phyloP scores from a whole-genome alignment of 2,329 filamentous ascomycete genomes.

The Aspergillus sp. region DNA sequence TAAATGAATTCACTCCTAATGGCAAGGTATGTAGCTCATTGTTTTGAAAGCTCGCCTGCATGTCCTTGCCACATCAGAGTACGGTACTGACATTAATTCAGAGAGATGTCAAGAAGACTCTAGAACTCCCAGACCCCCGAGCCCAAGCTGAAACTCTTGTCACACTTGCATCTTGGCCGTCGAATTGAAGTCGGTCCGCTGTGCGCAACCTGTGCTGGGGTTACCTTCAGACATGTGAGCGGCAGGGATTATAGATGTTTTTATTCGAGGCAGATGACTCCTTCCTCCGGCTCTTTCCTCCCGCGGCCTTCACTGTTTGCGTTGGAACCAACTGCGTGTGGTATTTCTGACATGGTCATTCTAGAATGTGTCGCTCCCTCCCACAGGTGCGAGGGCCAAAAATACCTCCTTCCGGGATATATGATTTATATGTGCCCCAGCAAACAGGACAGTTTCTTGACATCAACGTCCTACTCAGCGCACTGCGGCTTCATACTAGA shows the following conservation, averaged over 20 bases:
- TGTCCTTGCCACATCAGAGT: no score
- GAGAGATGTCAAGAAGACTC: not conserved
- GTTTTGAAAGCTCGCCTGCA: no score
- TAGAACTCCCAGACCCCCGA: no score
- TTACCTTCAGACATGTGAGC: constrained; percentile 1
- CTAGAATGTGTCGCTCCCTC: not conserved
- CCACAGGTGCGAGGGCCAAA: not conserved
- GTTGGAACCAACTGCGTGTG: not conserved
- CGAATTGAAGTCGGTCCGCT: constrained; percentile 3
- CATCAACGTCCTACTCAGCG: constrained; percentile 1
- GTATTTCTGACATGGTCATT: not conserved
- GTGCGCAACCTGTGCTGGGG: constrained; percentile 5
- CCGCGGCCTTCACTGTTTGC: not conserved
- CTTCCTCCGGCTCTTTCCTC: not conserved
- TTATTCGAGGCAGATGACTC: not conserved
- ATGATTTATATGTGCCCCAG: not conserved
- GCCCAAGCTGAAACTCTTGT: not conserved
- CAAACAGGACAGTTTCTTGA: not conserved
- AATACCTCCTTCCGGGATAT: not conserved
- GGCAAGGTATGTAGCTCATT: no score
- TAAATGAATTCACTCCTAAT: not conserved
- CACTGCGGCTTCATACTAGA: not conserved
- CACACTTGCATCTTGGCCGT: constrained; percentile 4
- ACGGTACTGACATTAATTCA: no score
- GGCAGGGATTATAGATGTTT: not conserved